These are phyloP conservation scores for Carex arenaria DNA, from an alignment of 202 grass and related monocot genomes.

Conservation along the genomic window DNA sequence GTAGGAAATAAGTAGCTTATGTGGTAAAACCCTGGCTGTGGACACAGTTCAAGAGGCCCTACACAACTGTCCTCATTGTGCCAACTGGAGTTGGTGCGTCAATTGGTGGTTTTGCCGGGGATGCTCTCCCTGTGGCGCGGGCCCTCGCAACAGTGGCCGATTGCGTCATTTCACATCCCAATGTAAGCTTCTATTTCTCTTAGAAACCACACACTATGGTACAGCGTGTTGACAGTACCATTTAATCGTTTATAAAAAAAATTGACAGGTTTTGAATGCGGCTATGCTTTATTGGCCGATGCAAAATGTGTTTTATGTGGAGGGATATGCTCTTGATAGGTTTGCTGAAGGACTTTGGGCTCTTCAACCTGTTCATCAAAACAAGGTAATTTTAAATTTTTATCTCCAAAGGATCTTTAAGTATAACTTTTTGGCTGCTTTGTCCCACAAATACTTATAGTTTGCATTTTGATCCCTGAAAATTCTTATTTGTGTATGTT, in stretches of 20 bases:
- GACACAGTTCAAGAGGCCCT: slow-evolving; percentile 50
- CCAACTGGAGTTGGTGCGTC: slow-evolving; percentile 77
- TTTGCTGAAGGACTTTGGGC: slow-evolving; percentile 76
- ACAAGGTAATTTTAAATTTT: slow-evolving; percentile 47
- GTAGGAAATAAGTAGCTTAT: background rate
- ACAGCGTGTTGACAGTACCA: background rate
- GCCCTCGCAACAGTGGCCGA: slow-evolving; percentile 51
- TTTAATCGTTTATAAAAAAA: background rate
- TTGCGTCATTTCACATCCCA: slow-evolving; percentile 86
- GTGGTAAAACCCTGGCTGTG: background rate
- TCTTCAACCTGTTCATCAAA: slow-evolving; percentile 78
- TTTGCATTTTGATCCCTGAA: background rate
- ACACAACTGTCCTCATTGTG: slow-evolving; percentile 81
- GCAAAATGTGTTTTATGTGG: slow-evolving; percentile 71
- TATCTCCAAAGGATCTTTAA: background rate
- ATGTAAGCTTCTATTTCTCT: slow-evolving; percentile 35
- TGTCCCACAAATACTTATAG: background rate
- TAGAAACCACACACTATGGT: background rate
- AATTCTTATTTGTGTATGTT: background rate
- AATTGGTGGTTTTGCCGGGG: slow-evolving; percentile 79
- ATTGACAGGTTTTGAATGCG: slow-evolving; percentile 67
- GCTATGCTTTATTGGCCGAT: slow-evolving; percentile 91
- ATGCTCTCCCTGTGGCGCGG: slow-evolving; percentile 79
- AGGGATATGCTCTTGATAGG: slow-evolving; percentile 81
- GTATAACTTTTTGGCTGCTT: background rate